A percentile compares a stretch with the other conserved stretches of the same genome.
Conservation (phyloP, 768 basidiomycete genomes). For the Termitomyces sp. region DNA sequence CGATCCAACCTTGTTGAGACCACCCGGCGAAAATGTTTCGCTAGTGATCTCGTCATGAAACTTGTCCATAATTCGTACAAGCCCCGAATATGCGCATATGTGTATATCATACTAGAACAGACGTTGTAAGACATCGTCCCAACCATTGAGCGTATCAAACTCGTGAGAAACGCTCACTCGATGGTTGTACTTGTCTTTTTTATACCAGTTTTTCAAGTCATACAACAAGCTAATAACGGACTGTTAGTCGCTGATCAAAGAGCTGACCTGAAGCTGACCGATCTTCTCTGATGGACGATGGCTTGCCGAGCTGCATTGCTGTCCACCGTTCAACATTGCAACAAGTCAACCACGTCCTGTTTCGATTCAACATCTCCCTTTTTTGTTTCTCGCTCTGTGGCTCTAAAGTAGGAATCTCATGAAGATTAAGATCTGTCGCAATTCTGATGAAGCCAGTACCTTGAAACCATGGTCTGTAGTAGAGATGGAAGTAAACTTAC, state of each 20-base stretch:
- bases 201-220: neutral
- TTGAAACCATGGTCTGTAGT: neutral
- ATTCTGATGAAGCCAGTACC: too few species aligned
- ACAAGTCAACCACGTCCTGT: too few species aligned
- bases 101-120: neutral
- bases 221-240: neutral
- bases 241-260: neutral
- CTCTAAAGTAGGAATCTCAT: too few species aligned
- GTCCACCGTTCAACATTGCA: too few species aligned
- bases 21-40: conserved; percentile 16
- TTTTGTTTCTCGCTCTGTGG: too few species aligned
- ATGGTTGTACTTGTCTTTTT: neutral
- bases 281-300: too few species aligned
- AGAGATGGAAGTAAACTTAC: neutral
- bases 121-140: neutral
- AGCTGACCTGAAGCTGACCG: too few species aligned
- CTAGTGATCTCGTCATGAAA: neutral
- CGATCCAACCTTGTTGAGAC: conserved; percentile 32
- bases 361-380: too few species aligned
- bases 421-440: too few species aligned
- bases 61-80: neutral
- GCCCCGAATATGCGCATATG: neutral
- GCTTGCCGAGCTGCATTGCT: too few species aligned
- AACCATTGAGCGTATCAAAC: neutral
- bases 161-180: neutral